Evolutionary conservation across 805 yeast species (phyloP), one percentile per base, ranked within the genome.

Genomic region (Kodamaea leandrae): DNA sequence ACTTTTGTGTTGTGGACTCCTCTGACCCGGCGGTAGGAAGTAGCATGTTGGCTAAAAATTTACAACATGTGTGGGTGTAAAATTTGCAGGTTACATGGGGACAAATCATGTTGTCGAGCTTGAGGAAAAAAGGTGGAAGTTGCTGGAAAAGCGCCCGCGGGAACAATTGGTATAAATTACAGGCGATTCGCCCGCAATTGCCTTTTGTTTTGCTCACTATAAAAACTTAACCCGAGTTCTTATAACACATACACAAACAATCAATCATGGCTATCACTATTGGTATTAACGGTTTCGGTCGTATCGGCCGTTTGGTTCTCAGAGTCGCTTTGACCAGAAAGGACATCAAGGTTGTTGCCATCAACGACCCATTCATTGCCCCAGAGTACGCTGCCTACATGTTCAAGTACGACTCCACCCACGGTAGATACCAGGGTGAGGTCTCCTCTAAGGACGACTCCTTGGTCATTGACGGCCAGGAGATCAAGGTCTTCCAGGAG

Each of bases 351-450:
- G 61, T 61, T 29, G 66, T 60, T 37, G 63, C 64, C 29, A 45
- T 61, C 51, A 61, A 61, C 46, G 66, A 61, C 47, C 66, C 66
- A 28, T 61, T 61, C 51, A 54, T 61, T 49, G 58, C 63, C 36
- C 50, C 66, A 27, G 66, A 61, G 49, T 61, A 61, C 49, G 66
- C 66, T 37, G 50, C 66, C 26, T 61, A 61, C 57, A 61, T 61
- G 66, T 61, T 61, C 56, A 59, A 61, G 51, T 61, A 61, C 52
- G 66, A 61, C 53, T 61, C 66, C 44, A 61, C 66, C 49, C 66
- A 61, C 55, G 64, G 66, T 44, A 48, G 51, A 45, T 61, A 49
- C 56, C 41, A 46, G 27, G 64, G 63, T 42, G 63, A 58, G 46
- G 64, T 61, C 30, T 43, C 46, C 43, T 38, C 52, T 32, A 55